These are phyloP conservation scores for Trametes maxima DNA, from an alignment of 768 basidiomycete species.

Conservation along the genomic window DNA sequence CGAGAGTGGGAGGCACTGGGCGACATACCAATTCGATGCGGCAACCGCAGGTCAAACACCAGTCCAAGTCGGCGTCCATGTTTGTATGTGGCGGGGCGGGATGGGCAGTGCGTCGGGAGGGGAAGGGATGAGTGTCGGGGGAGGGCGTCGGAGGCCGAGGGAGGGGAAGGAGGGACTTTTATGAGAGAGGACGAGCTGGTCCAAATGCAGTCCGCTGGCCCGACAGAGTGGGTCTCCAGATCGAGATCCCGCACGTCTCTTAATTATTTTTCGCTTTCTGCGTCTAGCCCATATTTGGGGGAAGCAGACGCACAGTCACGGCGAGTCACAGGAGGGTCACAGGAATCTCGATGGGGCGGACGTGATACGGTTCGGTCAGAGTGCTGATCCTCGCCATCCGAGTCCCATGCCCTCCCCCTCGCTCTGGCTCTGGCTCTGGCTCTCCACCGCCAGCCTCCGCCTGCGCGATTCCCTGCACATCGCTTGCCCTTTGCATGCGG, in stretches of 20 bases:
- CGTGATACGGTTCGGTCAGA: constrained; percentile 7
- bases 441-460: background rate
- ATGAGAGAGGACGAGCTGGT: constrained; percentile 14
- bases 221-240: constrained; percentile 4
- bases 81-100: background rate
- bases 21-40: constrained; percentile 49
- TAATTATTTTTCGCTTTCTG: constrained; percentile 20
- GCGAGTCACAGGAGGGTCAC: constrained; percentile 2
- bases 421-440: too few relatives aligned
- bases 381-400: constrained; percentile 11
- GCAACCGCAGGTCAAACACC: constrained; percentile 69
- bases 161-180: constrained; percentile 19
- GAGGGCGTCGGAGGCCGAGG: constrained; percentile 18
- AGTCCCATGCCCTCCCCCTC: background rate
- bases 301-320: constrained; percentile 6
- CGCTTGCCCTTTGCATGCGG: constrained; percentile 1
- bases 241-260: constrained; percentile 5
- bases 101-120: constrained; percentile 13
- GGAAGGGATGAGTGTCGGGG: constrained; percentile 27
- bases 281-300: constrained; percentile 12
- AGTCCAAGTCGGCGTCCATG: constrained; percentile 56
- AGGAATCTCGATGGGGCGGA: background rate
- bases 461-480: background rate
- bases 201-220: background rate
- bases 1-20: constrained; percentile 2